These are phyloP conservation scores for Sclerotinia sclerotiorum DNA, from an alignment of 2,329 filamentous ascomycete species.

Conservation along the genomic window DNA sequence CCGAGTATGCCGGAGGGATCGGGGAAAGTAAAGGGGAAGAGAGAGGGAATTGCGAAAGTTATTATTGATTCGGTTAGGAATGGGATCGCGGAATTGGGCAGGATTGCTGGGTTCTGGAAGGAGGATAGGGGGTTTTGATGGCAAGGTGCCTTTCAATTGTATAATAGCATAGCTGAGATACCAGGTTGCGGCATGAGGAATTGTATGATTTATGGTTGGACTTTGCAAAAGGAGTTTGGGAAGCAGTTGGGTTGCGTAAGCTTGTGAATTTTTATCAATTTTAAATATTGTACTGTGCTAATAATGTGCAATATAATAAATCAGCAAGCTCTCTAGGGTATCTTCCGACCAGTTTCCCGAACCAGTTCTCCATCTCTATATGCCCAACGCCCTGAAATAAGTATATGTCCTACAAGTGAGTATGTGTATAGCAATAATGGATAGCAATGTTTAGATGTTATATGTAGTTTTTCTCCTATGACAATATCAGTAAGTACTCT, in stretches of 20 bases:
- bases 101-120: slow-evolving; percentile 35
- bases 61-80: slow-evolving; percentile 59
- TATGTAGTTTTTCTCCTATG: neutral
- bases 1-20: slow-evolving; percentile 43
- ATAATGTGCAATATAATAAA: slow-evolving; percentile 9
- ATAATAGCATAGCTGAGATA: slow-evolving; percentile 11
- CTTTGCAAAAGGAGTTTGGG: neutral
- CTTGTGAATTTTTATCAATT: neutral
- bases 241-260: no score
- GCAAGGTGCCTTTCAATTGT: slow-evolving; percentile 18
- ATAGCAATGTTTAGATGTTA: slow-evolving; percentile 27
- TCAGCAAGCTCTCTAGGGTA: slow-evolving; percentile 30
- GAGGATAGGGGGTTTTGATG: slow-evolving; percentile 36
- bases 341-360: slow-evolving; percentile 25
- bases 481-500: neutral
- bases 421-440: slow-evolving; percentile 32
- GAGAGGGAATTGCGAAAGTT: slow-evolving; percentile 66
- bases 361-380: neutral
- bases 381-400: slow-evolving; percentile 26
- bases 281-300: slow-evolving; percentile 19
- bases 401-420: slow-evolving; percentile 26
- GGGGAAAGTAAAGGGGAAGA: slow-evolving; percentile 49
- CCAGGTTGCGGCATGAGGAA: slow-evolving; percentile 4
- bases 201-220: slow-evolving; percentile 2
- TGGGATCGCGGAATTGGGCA: slow-evolving; percentile 46